Evolutionary conservation across 805 yeast genomes (phyloP), one percentile per base, ranked within the genome.

Genomic region (Metschnikowia hibisci): DNA sequence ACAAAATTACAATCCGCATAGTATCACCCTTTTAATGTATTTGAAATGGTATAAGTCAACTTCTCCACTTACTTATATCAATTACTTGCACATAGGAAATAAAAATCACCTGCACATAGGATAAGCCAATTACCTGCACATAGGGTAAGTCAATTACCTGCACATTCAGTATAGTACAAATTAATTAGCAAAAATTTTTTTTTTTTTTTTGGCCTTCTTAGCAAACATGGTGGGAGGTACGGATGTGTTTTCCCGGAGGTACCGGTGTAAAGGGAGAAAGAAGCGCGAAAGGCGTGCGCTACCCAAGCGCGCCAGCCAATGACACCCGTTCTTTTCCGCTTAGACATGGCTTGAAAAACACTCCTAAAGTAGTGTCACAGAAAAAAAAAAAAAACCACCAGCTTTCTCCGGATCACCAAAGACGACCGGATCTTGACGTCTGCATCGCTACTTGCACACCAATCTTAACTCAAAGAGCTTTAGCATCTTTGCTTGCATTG

Each of bases 251-350:
- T 6, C 6, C 23, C 23, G 23, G 13, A 13, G 30, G 30, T 28
- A 37, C 27, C 6, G 40, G 8, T 20, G 31, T 12, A 32, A 14
- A 4, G 12, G 30, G 14, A 13, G 31, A 23, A n/a, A 35, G 39
- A 26, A 20, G 28, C 11, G 40, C 34, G 40, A 28, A 30, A 15
- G 49, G 36, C 51, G 56, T 51, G 56, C 51, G 45, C 46, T 8
- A 34, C 54, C 50, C 43, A 30, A 13, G 12, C 9, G 29, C 40
- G 31, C 46, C 52, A 52, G 56, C 56, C 56, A 52, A 52, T 52
- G 46, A 53, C 56, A 39, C 54, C 45, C 43, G 35, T 46, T 41
- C 51, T 42, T 52, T 52, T 52, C 53, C 42, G 33, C 43, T 48
- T 50, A 50, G 44, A 45, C 46, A 39, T 40, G 34, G 18, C 36